phyloP scores from a whole-genome alignment of 345 rosid species.

The Acer campestre region DNA sequence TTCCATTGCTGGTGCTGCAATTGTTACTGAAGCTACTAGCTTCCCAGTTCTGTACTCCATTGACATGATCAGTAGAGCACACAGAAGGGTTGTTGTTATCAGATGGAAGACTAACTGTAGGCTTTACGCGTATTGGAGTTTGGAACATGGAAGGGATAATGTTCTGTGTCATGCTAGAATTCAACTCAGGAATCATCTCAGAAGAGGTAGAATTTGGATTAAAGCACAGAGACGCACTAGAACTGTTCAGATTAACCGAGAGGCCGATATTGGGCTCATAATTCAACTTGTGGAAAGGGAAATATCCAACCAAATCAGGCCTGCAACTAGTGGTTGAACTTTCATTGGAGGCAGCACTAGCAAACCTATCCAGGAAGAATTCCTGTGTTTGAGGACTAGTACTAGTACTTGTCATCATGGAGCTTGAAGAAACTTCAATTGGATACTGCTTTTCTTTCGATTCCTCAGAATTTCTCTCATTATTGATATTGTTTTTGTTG shows the following conservation, averaged over 20 bases:
- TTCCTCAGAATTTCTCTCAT: slow-evolving; percentile 24
- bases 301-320: slow-evolving; percentile 47
- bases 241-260: slow-evolving; percentile 23
- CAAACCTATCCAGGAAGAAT: slow-evolving; percentile 48
- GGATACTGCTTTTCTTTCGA: slow-evolving; percentile 15
- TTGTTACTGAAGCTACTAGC: slow-evolving; percentile 32
- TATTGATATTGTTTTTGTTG: slow-evolving; percentile 19
- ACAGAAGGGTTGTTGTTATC: slow-evolving; percentile 30
- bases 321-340: slow-evolving; percentile 28
- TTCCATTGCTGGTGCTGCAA: slow-evolving; percentile 34
- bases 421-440: slow-evolving; percentile 32
- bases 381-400: slow-evolving; percentile 42
- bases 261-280: slow-evolving; percentile 44
- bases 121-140: slow-evolving; percentile 49
- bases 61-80: slow-evolving; percentile 18
- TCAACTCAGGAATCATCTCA: slow-evolving; percentile 33
- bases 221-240: slow-evolving; percentile 36
- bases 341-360: slow-evolving; percentile 25
- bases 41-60: slow-evolving; percentile 36
- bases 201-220: slow-evolving; percentile 39
- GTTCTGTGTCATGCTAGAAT: slow-evolving; percentile 28
- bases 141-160: slow-evolving; percentile 46
- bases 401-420: slow-evolving; percentile 16
- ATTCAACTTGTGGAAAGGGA: slow-evolving; percentile 61
- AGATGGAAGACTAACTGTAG: slow-evolving; percentile 58